A percentile compares a stretch with the other conserved stretches of the same genome.
phyloP scores from a whole-genome alignment of 352 stramenopile species.

The Aphanomyces euteiches region DNA sequence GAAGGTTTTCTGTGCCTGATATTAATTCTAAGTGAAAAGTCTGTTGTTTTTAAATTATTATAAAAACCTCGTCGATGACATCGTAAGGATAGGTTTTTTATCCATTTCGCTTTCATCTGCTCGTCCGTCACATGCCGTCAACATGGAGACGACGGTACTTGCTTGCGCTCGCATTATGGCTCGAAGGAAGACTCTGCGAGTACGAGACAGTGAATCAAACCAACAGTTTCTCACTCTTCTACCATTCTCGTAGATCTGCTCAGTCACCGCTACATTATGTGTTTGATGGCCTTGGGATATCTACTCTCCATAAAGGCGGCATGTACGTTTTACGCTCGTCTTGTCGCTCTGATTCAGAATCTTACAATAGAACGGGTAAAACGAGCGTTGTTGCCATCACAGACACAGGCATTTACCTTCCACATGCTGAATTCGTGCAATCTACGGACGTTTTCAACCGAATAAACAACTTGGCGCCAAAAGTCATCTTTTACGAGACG shows the following conservation, averaged over 20 bases:
- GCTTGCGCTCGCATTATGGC: too few species aligned
- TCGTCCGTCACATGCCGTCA: too few species aligned
- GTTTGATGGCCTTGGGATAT: conserved; percentile 23
- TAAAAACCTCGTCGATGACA: too few species aligned
- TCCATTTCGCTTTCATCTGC: too few species aligned
- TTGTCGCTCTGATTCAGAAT: not conserved
- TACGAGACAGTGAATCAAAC: too few species aligned
- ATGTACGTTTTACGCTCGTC: not conserved
- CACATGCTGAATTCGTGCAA: conserved; percentile 78
- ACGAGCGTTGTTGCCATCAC: conserved; percentile 67
- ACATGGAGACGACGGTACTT: too few species aligned
- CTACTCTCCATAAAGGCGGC: conserved; percentile 11
- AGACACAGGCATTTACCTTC: conserved; percentile 70
- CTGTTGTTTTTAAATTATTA: too few species aligned
- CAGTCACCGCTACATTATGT: conserved; percentile 2
- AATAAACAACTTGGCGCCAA: conserved; percentile 52
- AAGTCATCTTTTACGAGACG: conserved; percentile 79
- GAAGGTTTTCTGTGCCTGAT: too few species aligned
- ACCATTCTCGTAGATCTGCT: not conserved
- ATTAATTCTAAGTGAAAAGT: too few species aligned
- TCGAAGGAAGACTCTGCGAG: too few species aligned
- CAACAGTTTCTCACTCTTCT: too few species aligned
- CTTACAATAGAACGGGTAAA: conserved; percentile 38
- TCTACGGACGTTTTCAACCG: conserved; percentile 53
- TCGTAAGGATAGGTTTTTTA: too few species aligned